phyloP scores from a whole-genome alignment of 1,139 yeast genomes.

The Yamadazyma buinensis region DNA sequence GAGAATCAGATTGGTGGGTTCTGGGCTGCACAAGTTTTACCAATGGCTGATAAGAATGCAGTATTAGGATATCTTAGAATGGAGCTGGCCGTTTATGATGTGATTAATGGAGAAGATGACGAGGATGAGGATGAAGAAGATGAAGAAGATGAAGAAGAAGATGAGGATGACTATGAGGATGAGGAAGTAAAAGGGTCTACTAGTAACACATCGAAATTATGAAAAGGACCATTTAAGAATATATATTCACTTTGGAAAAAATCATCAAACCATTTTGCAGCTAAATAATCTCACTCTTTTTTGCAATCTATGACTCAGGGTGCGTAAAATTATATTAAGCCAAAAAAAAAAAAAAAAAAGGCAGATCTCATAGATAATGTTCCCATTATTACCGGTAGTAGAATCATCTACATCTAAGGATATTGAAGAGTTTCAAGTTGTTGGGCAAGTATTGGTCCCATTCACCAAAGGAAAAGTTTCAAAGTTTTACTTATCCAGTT shows the following conservation, averaged over 20 bases:
- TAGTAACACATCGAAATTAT: no score
- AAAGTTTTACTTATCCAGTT: slow-evolving; percentile 34
- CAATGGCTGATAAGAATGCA: slow-evolving; percentile 11
- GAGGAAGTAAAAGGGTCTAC: no score
- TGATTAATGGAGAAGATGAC: slow-evolving; percentile 11
- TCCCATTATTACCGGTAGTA: slow-evolving; percentile 43
- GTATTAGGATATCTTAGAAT: slow-evolving; percentile 13
- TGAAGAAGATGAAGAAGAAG: slow-evolving; percentile 11
- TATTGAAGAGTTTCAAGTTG: slow-evolving; percentile 28
- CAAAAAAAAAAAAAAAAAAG: slow-evolving; percentile 3
- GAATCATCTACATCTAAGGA: slow-evolving; percentile 19
- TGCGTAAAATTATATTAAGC: no score
- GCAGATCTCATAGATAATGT: slow-evolving; percentile 10
- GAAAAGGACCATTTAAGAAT: no score
- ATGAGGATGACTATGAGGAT: no score
- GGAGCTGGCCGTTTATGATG: slow-evolving; percentile 14
- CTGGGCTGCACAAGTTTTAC: slow-evolving; percentile 24
- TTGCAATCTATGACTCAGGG: no score
- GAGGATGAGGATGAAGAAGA: slow-evolving; percentile 14
- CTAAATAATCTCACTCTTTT: no score
- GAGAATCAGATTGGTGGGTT: slow-evolving; percentile 41
- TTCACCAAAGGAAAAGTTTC: slow-evolving; percentile 21
- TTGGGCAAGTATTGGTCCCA: slow-evolving; percentile 39
- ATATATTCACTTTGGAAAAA: no score
- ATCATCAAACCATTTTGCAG: no score